phyloP scores from a whole-genome alignment of 495 filamentous ascomycete genomes.

The Trichoderma erinaceum region DNA sequence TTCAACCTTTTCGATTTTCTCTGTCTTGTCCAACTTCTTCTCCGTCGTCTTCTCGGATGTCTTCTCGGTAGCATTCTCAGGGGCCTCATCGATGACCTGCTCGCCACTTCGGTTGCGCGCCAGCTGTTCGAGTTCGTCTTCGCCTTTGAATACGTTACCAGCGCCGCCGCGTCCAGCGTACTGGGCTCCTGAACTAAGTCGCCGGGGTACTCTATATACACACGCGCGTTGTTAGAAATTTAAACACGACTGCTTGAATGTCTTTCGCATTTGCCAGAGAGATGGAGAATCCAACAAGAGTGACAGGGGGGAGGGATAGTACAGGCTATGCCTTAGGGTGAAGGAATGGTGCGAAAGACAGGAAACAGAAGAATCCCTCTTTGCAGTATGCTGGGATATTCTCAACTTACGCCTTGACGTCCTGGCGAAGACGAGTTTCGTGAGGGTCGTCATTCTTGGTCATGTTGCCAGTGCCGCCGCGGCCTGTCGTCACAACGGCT shows the following conservation, averaged over 20 bases:
- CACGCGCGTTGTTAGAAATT: neutral
- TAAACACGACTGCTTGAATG: neutral
- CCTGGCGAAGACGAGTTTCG: conserved; percentile 71
- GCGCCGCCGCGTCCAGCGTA: conserved; percentile 52
- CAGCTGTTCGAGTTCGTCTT: conserved; percentile 30
- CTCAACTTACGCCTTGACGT: conserved; percentile 56
- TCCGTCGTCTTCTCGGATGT: conserved; percentile 24
- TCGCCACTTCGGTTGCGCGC: conserved; percentile 25
- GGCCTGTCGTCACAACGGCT: conserved; percentile 74
- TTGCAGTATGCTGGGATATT: too few species aligned
- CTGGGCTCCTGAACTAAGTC: conserved; percentile 30
- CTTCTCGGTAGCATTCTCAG: conserved; percentile 18
- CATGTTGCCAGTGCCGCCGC: conserved; percentile 66
- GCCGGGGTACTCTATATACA: conserved; percentile 32
- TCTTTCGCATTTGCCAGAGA: neutral
- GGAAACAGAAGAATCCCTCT: too few species aligned
- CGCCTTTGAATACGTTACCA: conserved; percentile 47
- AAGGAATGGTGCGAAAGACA: too few species aligned
- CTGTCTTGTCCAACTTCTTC: conserved; percentile 28
- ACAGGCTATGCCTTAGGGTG: too few species aligned
- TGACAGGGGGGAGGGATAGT: neutral
- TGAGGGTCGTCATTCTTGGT: conserved; percentile 56
- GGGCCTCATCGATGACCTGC: conserved; percentile 21
- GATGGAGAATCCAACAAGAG: too few species aligned
- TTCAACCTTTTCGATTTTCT: conserved; percentile 35